A percentile compares a stretch with the other conserved stretches of the same genome.
phyloP scores from a whole-genome alignment of 441 rosid species.

The Populus tomentosa region DNA sequence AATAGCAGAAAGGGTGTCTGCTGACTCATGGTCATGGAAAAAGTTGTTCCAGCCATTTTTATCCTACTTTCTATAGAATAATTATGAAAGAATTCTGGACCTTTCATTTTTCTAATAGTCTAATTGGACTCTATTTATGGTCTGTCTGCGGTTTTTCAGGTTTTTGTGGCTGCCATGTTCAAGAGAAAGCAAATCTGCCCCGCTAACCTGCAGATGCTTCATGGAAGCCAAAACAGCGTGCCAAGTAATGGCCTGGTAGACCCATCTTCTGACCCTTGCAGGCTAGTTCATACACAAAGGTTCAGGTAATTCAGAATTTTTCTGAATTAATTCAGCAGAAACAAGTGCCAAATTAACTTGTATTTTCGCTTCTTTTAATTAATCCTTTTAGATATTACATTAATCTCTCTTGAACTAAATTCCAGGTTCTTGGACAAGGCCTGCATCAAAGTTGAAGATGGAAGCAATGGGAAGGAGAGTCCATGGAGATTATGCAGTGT shows the following conservation, averaged over 20 bases:
- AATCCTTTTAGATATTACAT: not conserved
- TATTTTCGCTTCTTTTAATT: not conserved
- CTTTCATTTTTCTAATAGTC: not conserved
- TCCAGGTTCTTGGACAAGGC: conserved; percentile 85
- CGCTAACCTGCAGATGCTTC: conserved; percentile 49
- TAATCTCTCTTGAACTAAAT: not conserved
- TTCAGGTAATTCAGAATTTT: conserved; percentile 46
- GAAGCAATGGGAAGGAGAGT: too few relatives aligned
- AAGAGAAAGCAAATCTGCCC: conserved; percentile 69
- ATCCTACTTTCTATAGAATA: not conserved
- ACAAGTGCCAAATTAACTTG: not conserved
- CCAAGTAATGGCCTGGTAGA: conserved; percentile 6
- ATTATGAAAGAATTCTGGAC: not conserved
- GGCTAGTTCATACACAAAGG: conserved; percentile 47
- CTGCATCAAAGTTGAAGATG: conserved; percentile 58
- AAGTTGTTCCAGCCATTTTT: not conserved
- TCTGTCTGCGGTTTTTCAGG: conserved; percentile 34
- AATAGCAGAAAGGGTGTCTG: not conserved
- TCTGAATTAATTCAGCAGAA: not conserved
- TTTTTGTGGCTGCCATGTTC: conserved; percentile 62
- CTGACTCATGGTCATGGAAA: not conserved
- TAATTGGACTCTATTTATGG: not conserved
- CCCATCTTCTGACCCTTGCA: conserved; percentile 28
- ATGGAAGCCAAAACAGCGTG: conserved; percentile 41
- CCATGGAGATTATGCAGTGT: too few relatives aligned